A percentile compares a stretch with the other conserved stretches of the same genome.
phyloP scores from a whole-genome alignment of 2,329 filamentous ascomycete genomes.

The Stemphylium beticola region DNA sequence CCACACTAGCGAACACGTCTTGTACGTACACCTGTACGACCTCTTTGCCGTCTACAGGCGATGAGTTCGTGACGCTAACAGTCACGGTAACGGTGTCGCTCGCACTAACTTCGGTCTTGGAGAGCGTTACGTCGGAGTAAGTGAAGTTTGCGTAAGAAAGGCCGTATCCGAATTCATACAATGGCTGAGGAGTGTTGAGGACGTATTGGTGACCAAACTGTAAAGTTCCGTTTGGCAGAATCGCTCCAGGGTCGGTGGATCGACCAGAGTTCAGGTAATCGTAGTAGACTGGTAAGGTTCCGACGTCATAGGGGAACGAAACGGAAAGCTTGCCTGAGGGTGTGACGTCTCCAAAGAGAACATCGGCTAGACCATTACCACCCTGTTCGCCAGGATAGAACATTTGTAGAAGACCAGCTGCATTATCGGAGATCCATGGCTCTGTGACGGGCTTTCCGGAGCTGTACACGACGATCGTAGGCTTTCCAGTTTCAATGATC shows the following conservation, averaged over 20 bases:
- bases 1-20: conserved; percentile 67
- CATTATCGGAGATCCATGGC: conserved; percentile 71
- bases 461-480: conserved; percentile 71
- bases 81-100: conserved; percentile 64
- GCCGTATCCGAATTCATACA: conserved; percentile 72
- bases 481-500: conserved; percentile 70
- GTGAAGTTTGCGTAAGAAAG: conserved; percentile 69
- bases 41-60: conserved; percentile 65
- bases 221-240: conserved; percentile 65
- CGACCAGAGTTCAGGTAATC: conserved; percentile 74
- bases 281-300: conserved; percentile 72
- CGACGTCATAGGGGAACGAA: conserved; percentile 70
- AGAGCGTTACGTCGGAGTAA: conserved; percentile 62
- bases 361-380: conserved; percentile 69
- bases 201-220: conserved; percentile 71
- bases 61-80: conserved; percentile 67
- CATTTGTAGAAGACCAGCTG: conserved; percentile 72
- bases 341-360: conserved; percentile 67
- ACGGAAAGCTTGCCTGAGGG: conserved; percentile 71
- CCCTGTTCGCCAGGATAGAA: conserved; percentile 77
- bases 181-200: conserved; percentile 63
- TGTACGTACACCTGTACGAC: conserved; percentile 73
- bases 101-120: conserved; percentile 55
- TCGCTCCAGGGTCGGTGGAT: conserved; percentile 58
- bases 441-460: conserved; percentile 76